Conservation (phyloP, 495 filamentous ascomycete genomes). For the Xylaria bambusicola region DNA sequence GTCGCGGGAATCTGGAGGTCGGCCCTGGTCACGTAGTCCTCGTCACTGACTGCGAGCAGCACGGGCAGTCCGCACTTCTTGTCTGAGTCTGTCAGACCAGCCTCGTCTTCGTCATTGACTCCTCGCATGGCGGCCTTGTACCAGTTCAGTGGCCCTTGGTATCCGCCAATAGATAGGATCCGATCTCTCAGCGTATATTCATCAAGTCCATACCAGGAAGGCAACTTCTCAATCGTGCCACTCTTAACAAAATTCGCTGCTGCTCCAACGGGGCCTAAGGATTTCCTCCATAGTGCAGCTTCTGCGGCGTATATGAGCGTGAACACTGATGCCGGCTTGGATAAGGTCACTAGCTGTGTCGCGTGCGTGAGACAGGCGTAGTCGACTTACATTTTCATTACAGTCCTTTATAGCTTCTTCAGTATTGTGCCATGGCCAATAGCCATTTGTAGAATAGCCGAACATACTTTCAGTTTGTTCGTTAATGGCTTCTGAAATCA, state of each 20-base stretch:
- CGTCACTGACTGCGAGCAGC: not conserved
- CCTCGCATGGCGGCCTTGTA: slow-evolving; percentile 7
- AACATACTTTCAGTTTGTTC: slow-evolving; percentile 1
- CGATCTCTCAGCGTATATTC: not conserved
- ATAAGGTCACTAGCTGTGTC: no score
- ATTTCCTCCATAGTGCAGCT: no score
- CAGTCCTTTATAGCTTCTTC: not conserved
- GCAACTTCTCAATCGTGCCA: no score
- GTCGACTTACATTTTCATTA: not conserved
- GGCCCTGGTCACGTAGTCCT: not conserved
- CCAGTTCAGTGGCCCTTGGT: not conserved
- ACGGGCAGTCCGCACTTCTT: not conserved
- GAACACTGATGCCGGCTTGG: no score
- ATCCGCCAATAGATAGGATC: not conserved
- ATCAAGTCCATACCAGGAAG: not conserved
- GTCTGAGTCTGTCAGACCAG: not conserved
- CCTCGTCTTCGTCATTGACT: not conserved
- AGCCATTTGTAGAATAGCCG: slow-evolving; percentile 24
- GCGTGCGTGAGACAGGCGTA: not conserved
- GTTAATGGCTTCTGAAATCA: slow-evolving; percentile 24
- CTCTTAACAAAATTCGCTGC: not conserved
- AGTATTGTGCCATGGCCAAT: slow-evolving; percentile 22
- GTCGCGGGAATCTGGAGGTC: not conserved
- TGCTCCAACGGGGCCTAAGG: no score
- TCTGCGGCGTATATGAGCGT: no score